Base-by-base conservation (phyloP, 768 basidiomycete genomes). In the Boletus pseudopeckii region DNA sequence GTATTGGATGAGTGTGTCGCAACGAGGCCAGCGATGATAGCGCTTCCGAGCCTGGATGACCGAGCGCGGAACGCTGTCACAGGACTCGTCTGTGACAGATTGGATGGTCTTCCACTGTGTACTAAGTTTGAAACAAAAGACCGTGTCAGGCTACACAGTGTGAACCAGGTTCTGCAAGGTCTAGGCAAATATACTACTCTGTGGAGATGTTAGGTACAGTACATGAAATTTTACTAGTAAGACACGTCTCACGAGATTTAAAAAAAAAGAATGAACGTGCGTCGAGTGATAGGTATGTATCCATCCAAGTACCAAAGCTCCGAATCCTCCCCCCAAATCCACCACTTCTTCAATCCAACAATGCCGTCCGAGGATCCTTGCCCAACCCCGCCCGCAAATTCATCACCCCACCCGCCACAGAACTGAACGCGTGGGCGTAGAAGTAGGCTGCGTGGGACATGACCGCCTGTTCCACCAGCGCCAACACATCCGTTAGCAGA, bases 401-500 rank as follows among this genome's bases (percentile, higher is more conserved):
- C 45, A 70, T 56, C 9, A 76, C 72, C 1, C 76, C 75, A 5
- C 75, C 75, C 0, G 75, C 68, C 5, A 77, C 67, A 18, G 75
- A 76, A 50, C 72, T 74, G 38, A 71, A 50, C 0, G 63, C 72
- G 40, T 77, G 72, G 0, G 70, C 77, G 17, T 76, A 78, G 52
- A 79, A 79, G 52, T 68, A 78, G 0, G 65, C 68, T 10, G 70
- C 62, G n/a, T 63, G 68, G 0, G 71, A 56, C 54, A 77, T 59
- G 50, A 72, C 48, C 22, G 69, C 63, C 60, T 79, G 78, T 52
- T 78, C 77, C 34, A 77, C 66, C 32, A 77, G 57, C 13, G 71
- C 75, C 22, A 74, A 56, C 28, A 79, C 69, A 50, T 78, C 78
- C 36, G 74, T 75, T 54, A 78, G 18, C 51, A 79, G 54, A 45